Conservation (phyloP, 768 basidiomycete genomes). For the Mycena floridula region DNA sequence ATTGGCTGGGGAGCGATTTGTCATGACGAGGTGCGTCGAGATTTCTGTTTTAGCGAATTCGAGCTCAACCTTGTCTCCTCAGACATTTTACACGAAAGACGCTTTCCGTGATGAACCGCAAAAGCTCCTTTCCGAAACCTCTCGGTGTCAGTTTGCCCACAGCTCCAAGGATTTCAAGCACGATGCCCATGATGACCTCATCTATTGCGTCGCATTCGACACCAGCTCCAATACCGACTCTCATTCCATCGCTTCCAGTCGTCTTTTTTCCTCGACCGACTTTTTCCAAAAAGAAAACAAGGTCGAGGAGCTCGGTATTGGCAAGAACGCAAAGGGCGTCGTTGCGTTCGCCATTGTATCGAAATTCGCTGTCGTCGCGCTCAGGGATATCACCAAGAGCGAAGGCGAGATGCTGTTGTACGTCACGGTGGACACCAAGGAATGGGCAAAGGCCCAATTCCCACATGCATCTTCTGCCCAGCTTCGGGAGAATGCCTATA, state of each 20-base stretch:
- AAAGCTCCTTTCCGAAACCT: constrained; percentile 62
- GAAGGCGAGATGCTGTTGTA: constrained; percentile 79
- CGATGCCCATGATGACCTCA: constrained; percentile 62
- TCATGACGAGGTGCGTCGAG: constrained; percentile 77
- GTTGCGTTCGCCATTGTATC: constrained; percentile 88
- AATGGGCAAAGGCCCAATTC: constrained; percentile 88
- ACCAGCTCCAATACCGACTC: constrained; percentile 39
- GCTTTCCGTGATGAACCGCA: constrained; percentile 62
- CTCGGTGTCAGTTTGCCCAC: constrained; percentile 86
- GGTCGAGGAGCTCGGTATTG: constrained; percentile 84
- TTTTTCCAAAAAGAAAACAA: constrained; percentile 69
- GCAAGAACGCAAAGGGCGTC: constrained; percentile 82
- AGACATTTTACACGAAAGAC: constrained; percentile 89
- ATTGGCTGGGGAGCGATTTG: constrained; percentile 53
- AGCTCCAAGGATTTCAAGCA: constrained; percentile 79
- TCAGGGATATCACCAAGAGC: constrained; percentile 59
- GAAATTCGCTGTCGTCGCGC: constrained; percentile 87
- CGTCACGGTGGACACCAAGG: constrained; percentile 75
- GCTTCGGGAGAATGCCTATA: constrained; percentile 90
- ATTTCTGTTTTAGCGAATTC: no score
- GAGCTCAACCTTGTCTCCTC: constrained; percentile 8
- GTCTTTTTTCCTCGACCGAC: constrained; percentile 79
- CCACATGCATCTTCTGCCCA: constrained; percentile 80
- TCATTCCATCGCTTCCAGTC: constrained; percentile 44
- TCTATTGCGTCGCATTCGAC: constrained; percentile 91